These are phyloP conservation scores for Sporisorium sorghi DNA, from an alignment of 1,284 basidiomycete genomes.

Conservation along the genomic window DNA sequence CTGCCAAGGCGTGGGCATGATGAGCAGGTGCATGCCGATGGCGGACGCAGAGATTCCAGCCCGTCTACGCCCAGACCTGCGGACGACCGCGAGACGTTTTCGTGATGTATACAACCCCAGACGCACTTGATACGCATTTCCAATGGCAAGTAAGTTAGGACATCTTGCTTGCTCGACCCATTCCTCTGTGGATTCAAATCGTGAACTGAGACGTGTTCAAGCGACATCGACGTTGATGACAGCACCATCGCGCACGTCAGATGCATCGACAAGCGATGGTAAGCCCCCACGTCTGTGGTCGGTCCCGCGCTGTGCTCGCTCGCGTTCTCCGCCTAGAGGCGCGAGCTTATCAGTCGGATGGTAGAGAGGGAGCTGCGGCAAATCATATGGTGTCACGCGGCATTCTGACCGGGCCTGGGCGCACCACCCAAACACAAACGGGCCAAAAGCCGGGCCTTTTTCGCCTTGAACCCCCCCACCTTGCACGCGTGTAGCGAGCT, in stretches of 20 bases:
- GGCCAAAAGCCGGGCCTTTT: slow-evolving; percentile 45
- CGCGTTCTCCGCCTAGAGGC: background rate
- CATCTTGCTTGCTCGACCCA: no score
- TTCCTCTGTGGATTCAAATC: no score
- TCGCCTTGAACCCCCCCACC: background rate
- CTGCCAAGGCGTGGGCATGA: background rate
- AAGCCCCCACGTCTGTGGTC: no score
- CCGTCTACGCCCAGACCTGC: slow-evolving; percentile 34
- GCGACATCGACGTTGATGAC: no score
- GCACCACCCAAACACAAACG: slow-evolving; percentile 12
- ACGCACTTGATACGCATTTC: background rate
- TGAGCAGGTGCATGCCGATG: background rate
- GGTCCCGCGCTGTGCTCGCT: no score
- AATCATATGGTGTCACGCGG: slow-evolving; percentile 10
- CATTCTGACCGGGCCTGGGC: slow-evolving; percentile 21
- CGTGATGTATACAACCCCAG: no score
- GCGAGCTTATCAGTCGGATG: background rate
- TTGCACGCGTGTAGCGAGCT: slow-evolving; percentile 11
- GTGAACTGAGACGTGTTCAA: no score
- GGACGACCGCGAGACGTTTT: slow-evolving; percentile 37
- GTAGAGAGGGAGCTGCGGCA: no score
- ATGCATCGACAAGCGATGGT: no score
- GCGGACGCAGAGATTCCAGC: slow-evolving; percentile 21
- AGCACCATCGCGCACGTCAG: no score
- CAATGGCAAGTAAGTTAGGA: no score